Percentiles rank a stretch among this genome's conserved stretches.
Evolutionary conservation across 768 basidiomycete genomes (phyloP).

Genomic region (Lepiota subincarnata): DNA sequence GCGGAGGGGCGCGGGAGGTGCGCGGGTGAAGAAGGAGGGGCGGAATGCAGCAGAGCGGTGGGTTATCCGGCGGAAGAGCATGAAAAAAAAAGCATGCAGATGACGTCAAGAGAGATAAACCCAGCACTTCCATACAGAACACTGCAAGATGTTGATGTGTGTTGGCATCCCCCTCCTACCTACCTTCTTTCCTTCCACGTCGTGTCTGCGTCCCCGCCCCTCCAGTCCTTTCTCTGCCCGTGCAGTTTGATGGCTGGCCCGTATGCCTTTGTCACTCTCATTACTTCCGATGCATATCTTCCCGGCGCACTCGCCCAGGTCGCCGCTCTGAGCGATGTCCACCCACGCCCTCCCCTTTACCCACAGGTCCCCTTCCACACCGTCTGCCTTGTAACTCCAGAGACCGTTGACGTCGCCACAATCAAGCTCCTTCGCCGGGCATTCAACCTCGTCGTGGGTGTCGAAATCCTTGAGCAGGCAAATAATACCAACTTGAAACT

Average conservation of each 20-base stretch:
- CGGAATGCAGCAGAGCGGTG: constrained; percentile 17
- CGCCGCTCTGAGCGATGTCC: constrained; percentile 79
- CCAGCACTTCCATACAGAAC: constrained; percentile 1
- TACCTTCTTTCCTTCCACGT: constrained; percentile 10
- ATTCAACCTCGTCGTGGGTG: constrained; percentile 85
- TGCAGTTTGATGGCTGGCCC: constrained; percentile 50
- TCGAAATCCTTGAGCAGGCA: constrained; percentile 78
- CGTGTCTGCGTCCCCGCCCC: constrained; percentile 18
- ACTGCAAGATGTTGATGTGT: constrained; percentile 27
- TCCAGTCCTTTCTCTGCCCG: constrained; percentile 19
- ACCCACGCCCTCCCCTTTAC: constrained; percentile 51
- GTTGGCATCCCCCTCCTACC: constrained; percentile 21
- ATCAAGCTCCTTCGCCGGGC: constrained; percentile 76
- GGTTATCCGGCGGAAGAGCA: background rate
- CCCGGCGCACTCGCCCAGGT: constrained; percentile 87
- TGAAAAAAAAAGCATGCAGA: constrained; percentile 5
- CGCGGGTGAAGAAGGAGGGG: constrained; percentile 29
- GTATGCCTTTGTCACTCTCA: constrained; percentile 87
- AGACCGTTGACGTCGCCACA: constrained; percentile 80
- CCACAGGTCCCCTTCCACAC: constrained; percentile 71
- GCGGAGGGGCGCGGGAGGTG: constrained; percentile 25
- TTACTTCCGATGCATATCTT: constrained; percentile 90
- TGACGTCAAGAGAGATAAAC: constrained; percentile 10
- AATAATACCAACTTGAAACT: constrained; percentile 66
- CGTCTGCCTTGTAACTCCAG: constrained; percentile 91